These are phyloP conservation scores for Chrysanthemum lavandulifolium DNA, from an alignment of 129 eudicot genomes.

Conservation along the genomic window DNA sequence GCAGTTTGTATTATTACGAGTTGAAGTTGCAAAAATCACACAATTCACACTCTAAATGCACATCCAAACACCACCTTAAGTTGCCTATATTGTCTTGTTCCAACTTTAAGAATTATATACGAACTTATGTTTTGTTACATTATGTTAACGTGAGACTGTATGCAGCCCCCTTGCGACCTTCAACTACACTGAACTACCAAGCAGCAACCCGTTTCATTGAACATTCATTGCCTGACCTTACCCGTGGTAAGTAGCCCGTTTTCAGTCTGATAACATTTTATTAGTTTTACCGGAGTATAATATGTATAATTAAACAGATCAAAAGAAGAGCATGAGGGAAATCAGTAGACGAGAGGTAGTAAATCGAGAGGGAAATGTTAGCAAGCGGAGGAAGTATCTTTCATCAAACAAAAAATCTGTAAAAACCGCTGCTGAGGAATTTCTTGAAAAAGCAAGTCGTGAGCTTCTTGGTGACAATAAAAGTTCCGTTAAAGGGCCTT, in stretches of 20 bases:
- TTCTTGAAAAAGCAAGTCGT: slow-evolving; percentile 90
- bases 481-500: slow-evolving; percentile 72
- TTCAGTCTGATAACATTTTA: neutral
- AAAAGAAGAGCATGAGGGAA: slow-evolving; percentile 77
- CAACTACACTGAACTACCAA: slow-evolving; percentile 60
- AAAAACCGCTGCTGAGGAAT: slow-evolving; percentile 82
- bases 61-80: neutral
- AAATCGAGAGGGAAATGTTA: slow-evolving; percentile 47
- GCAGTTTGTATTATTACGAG: neutral
- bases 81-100: slow-evolving; percentile 8
- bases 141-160: neutral
- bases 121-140: neutral
- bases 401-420: slow-evolving; percentile 59
- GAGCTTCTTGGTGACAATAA: slow-evolving; percentile 87
- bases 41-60: neutral
- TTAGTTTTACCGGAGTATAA: neutral
- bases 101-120: slow-evolving; percentile 1
- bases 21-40: neutral
- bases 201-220: slow-evolving; percentile 94
- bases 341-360: slow-evolving; percentile 57
- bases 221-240: slow-evolving; percentile 91
- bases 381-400: slow-evolving; percentile 76
- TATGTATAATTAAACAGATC: slow-evolving; percentile 52
- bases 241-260: slow-evolving; percentile 51
- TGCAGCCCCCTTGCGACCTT: slow-evolving; percentile 86